Evolutionary conservation across 2,329 filamentous ascomycete species (phyloP).

Genomic region (Monosporascus sp.): DNA sequence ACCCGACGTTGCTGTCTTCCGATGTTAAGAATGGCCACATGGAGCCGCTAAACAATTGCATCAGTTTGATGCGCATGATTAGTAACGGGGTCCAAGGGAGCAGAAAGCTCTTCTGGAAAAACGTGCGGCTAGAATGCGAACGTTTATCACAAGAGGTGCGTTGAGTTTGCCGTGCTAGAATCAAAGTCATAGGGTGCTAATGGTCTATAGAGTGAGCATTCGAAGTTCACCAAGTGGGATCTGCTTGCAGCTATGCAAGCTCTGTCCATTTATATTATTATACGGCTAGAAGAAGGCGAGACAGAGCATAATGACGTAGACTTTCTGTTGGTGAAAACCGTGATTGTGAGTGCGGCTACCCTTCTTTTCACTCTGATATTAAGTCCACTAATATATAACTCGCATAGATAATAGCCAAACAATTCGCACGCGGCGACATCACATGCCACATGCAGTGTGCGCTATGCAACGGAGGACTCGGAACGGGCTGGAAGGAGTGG

Average conservation of each 20-base stretch:
- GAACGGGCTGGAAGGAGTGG: constrained; percentile 33
- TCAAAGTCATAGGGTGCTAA: constrained; percentile 8
- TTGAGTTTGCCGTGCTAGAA: no score
- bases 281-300: constrained; percentile 38
- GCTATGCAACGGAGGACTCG: constrained; percentile 13
- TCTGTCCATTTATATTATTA: constrained; percentile 36
- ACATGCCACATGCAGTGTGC: constrained; percentile 11
- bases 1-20: constrained; percentile 25
- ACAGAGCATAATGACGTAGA: constrained; percentile 38
- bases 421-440: constrained; percentile 8
- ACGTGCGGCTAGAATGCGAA: constrained; percentile 38
- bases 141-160: constrained; percentile 29
- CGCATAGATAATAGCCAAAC: constrained; percentile 9
- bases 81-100: constrained; percentile 27
- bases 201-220: constrained; percentile 18
- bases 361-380: no score
- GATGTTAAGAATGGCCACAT: constrained; percentile 18
- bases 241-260: constrained; percentile 38
- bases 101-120: constrained; percentile 39
- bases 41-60: constrained; percentile 35
- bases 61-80: constrained; percentile 37
- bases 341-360: constrained; percentile 25
- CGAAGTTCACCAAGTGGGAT: constrained; percentile 29
- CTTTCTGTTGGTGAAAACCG: constrained; percentile 27
- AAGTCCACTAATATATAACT: no score